These are phyloP conservation scores for Tricholoma sp. DNA, from an alignment of 768 basidiomycete genomes.

Conservation along the genomic window DNA sequence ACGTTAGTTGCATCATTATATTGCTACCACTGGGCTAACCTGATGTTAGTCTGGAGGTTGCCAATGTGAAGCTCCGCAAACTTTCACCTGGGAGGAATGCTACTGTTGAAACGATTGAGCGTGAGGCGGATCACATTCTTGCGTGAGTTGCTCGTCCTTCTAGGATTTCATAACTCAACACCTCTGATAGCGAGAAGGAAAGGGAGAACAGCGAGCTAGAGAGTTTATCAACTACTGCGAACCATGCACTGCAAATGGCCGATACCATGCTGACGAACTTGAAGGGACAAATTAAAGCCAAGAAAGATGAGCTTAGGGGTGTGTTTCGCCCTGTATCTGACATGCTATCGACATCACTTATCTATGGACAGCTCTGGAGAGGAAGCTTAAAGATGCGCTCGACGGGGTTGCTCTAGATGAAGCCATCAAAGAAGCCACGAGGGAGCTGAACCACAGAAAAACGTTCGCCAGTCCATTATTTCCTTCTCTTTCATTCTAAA, in stretches of 20 bases:
- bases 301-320: slow-evolving; percentile 64
- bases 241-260: slow-evolving; percentile 54
- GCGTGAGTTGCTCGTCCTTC: slow-evolving; percentile 37
- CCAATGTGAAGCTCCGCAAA: slow-evolving; percentile 58
- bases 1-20: slow-evolving; percentile 41
- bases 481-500: not conserved
- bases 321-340: not conserved
- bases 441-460: slow-evolving; percentile 39
- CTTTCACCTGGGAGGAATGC: slow-evolving; percentile 54
- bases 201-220: slow-evolving; percentile 48
- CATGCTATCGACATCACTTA: not conserved
- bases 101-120: slow-evolving; percentile 64
- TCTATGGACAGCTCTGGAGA: slow-evolving; percentile 41
- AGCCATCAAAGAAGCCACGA: slow-evolving; percentile 41
- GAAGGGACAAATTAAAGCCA: slow-evolving; percentile 55
- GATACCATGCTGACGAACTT: slow-evolving; percentile 59
- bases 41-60: slow-evolving; percentile 52
- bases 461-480: slow-evolving; percentile 27
- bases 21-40: slow-evolving; percentile 1
- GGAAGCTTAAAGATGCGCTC: slow-evolving; percentile 31
- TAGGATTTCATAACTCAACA: not conserved
- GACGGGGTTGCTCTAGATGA: slow-evolving; percentile 34
- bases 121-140: slow-evolving; percentile 54
- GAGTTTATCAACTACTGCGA: slow-evolving; percentile 38
- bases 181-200: slow-evolving; percentile 57